Percentiles rank a stretch among this genome's conserved stretches.
Evolutionary conservation across 2,329 filamentous ascomycete species (phyloP).

Genomic region (Huntiella omanensis): DNA sequence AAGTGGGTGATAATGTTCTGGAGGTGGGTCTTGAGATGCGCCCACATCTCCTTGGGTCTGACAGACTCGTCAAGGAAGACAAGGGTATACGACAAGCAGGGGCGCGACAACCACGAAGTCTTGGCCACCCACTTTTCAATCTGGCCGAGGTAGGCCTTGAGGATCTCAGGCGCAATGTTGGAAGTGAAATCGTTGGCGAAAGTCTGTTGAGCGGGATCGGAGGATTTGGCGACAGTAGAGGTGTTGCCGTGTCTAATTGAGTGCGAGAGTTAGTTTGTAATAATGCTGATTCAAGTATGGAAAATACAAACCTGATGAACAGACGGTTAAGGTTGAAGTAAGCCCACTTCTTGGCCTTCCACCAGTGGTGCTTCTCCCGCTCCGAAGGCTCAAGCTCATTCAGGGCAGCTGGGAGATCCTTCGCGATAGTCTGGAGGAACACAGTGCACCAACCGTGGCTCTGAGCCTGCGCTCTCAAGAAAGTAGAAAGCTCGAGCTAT

Average conservation of each 20-base stretch:
- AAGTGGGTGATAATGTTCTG: conserved; percentile 87
- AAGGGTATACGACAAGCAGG: conserved; percentile 80
- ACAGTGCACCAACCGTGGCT: conserved; percentile 94
- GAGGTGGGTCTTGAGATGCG: conserved; percentile 78
- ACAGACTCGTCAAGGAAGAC: conserved; percentile 95
- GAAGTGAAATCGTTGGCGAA: conserved; percentile 83
- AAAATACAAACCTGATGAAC: conserved; percentile 57
- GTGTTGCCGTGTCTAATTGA: conserved; percentile 68
- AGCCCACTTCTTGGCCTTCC: conserved; percentile 99
- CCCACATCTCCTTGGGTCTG: conserved; percentile 94
- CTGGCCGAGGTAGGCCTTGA: conserved; percentile 84
- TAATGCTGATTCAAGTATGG: neutral
- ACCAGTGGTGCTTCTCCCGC: conserved; percentile 90
- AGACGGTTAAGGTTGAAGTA: conserved; percentile 95
- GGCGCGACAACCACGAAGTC: conserved; percentile 83
- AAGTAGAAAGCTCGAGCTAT: conserved; percentile 68
- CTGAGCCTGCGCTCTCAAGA: conserved; percentile 58
- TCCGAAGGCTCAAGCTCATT: conserved; percentile 66
- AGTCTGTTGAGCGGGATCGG: conserved; percentile 44
- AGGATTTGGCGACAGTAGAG: conserved; percentile 49
- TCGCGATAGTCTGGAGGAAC: conserved; percentile 78
- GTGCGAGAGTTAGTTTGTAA: neutral
- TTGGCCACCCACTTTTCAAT: conserved; percentile 97
- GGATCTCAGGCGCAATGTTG: conserved; percentile 85
- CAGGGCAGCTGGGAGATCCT: conserved; percentile 59